These are phyloP conservation scores for Agrocybe chaxingu DNA, from an alignment of 768 basidiomycete genomes.

Conservation along the genomic window DNA sequence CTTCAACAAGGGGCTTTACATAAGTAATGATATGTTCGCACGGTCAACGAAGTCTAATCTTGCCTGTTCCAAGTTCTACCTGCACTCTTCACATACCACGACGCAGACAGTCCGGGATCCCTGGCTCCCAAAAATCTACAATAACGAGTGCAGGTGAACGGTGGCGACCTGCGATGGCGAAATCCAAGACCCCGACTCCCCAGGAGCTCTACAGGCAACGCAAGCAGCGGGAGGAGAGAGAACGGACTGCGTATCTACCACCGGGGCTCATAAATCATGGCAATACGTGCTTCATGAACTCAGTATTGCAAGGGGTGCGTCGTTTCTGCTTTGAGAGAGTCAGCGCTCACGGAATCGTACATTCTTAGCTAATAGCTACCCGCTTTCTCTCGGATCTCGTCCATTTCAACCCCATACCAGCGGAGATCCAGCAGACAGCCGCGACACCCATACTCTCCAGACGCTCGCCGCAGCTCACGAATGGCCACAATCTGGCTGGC, in stretches of 20 bases:
- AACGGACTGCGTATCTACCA: conserved; percentile 57
- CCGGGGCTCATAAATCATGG: conserved; percentile 79
- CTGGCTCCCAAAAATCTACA: too few species aligned
- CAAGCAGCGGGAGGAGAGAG: conserved; percentile 60
- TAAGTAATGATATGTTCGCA: too few species aligned
- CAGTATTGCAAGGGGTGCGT: conserved; percentile 84
- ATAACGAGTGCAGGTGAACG: too few species aligned
- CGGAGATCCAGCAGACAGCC: conserved; percentile 34
- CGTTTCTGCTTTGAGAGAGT: conserved; percentile 3
- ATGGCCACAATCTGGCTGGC: conserved; percentile 57
- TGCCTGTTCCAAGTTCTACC: too few species aligned
- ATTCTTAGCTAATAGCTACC: conserved; percentile 62
- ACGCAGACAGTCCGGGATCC: too few species aligned
- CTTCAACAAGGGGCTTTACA: too few species aligned
- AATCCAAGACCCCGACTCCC: conserved; percentile 51
- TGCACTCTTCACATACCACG: too few species aligned
- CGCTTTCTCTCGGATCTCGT: conserved; percentile 55
- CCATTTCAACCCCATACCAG: conserved; percentile 49
- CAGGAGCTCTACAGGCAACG: conserved; percentile 62
- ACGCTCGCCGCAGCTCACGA: conserved; percentile 67
- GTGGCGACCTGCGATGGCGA: conserved; percentile 36
- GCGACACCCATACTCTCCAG: conserved; percentile 38
- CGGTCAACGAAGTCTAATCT: too few species aligned
- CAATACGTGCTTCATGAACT: conserved; percentile 96
- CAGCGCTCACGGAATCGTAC: not conserved